Base-by-base conservation (phyloP, 2,329 filamentous ascomycete species). In the Fusarium sp. region DNA sequence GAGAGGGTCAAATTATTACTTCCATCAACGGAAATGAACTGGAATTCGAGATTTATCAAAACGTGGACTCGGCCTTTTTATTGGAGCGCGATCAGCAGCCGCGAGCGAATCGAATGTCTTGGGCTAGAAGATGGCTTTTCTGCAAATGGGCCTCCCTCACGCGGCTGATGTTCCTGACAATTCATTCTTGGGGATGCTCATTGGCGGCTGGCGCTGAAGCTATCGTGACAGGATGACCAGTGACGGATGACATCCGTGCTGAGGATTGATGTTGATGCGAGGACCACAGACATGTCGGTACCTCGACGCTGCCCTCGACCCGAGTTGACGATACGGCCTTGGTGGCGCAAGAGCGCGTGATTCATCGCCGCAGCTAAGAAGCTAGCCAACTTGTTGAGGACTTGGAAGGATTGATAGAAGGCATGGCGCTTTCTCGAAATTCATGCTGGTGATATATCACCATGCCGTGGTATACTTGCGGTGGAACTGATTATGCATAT, bases 391-490 rank as follows among this genome's bases (percentile, higher is more conserved):
- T 87, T 87, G 61, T 78, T 79, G 41, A 83, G 72, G 63, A 87
- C 76, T 67, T 86, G 82, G 70, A 84, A 86, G 55, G 79, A 80
- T 72, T 86, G 86, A 68, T 85, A 84, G 73, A 49, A 6, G 78
- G 78, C 29, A 73, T 72, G 61, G 78, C 78, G 21, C 67, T 74
- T 1, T 73, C 68, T 4, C 79, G 79, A 49, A 79, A 82, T 31
- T 80, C 70, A 9, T 88, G 73, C 36, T 82, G 73, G 64, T 84
- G 83, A 66, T 87, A 83, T 55, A 88, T 84, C 65, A 89, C 86
- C 75, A 89, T 85, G 63, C 80, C 72, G 61, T 82, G 78, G 68
- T 83, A 89, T 11, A 77, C 70, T 11, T 72, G 27, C 11, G 7
- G 9, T 29, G 11, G 27, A 9, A 25, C 6, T 25, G 23, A 7